phyloP scores from a whole-genome alignment of 208 protist genomes.

The Trypanosoma rangeli region DNA sequence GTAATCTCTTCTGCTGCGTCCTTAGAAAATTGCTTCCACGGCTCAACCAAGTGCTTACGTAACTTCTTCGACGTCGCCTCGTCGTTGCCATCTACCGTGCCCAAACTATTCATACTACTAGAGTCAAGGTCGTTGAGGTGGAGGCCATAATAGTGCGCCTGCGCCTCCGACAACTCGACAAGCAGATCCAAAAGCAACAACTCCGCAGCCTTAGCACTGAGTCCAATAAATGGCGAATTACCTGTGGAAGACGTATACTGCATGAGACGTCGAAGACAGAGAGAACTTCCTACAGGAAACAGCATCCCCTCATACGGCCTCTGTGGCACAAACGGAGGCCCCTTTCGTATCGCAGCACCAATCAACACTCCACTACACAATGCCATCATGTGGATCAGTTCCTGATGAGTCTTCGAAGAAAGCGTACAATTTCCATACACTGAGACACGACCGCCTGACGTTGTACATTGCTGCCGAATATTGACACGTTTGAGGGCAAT shows the following conservation, averaged over 20 bases:
- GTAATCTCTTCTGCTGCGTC: conserved; percentile 18
- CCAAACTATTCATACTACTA: not conserved
- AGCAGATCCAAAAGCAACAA: conserved; percentile 10
- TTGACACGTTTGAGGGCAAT: conserved; percentile 44
- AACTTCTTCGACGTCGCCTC: conserved; percentile 3
- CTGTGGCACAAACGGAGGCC: conserved; percentile 9
- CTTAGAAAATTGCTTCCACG: conserved; percentile 38
- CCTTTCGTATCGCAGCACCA: conserved; percentile 4
- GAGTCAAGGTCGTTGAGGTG: conserved; percentile 5
- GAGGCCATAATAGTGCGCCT: conserved; percentile 24
- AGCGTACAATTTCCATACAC: not conserved
- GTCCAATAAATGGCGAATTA: conserved; percentile 18
- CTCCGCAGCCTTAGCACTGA: conserved; percentile 15
- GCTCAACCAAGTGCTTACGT: conserved; percentile 54
- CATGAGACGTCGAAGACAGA: conserved; percentile 39
- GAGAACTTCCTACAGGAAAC: conserved; percentile 51
- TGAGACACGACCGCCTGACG: not conserved
- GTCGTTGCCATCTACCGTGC: not conserved
- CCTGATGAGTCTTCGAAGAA: not conserved
- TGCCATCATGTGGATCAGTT: conserved; percentile 14
- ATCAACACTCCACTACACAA: conserved; percentile 31
- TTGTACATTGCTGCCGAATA: conserved; percentile 4
- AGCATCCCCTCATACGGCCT: conserved; percentile 54
- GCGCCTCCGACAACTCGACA: conserved; percentile 6
- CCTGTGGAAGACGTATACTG: conserved; percentile 19